Conservation (phyloP, 441 rosid species). For the Pelargonium myrrhifolium region DNA sequence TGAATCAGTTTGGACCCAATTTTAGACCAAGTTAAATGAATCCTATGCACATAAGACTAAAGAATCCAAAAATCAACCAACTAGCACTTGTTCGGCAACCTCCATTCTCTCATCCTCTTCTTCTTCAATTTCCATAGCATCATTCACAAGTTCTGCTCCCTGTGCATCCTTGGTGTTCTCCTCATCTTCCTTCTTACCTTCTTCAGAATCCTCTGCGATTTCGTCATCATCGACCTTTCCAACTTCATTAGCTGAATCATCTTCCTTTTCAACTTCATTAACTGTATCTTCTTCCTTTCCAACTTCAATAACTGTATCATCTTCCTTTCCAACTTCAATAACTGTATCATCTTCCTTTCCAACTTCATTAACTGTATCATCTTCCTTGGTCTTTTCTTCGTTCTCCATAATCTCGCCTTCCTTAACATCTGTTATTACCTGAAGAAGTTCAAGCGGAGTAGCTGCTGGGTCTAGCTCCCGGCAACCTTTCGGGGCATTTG, state of each 20-base stretch:
- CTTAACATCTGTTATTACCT: constrained; percentile 24
- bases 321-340: constrained; percentile 25
- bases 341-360: constrained; percentile 14
- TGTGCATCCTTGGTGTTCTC: constrained; percentile 12
- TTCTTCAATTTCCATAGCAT: constrained; percentile 11
- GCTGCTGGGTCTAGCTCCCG: constrained; percentile 95
- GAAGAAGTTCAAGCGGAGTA: constrained; percentile 58
- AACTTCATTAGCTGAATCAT: constrained; percentile 4
- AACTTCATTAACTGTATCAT: not conserved
- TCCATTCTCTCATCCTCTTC: constrained; percentile 12
- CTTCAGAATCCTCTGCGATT: not conserved
- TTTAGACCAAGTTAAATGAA: not conserved
- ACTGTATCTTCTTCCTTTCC: not conserved
- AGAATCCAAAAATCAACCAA: constrained; percentile 12
- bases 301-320: constrained; percentile 7
- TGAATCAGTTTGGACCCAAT: constrained; percentile 2
- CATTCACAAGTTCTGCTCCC: constrained; percentile 17
- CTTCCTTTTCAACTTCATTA: no score
- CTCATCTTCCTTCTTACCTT: not conserved
- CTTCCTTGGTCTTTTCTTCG: constrained; percentile 21
- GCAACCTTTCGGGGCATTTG: constrained; percentile 53
- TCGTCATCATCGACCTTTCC: constrained; percentile 1
- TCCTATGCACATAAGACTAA: constrained; percentile 12
- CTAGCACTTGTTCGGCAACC: constrained; percentile 15
- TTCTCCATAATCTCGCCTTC: constrained; percentile 20